Evolutionary conservation across 805 yeast species (phyloP), one percentile per base, ranked within the genome.

Genomic region (Candida fluviatilis): DNA sequence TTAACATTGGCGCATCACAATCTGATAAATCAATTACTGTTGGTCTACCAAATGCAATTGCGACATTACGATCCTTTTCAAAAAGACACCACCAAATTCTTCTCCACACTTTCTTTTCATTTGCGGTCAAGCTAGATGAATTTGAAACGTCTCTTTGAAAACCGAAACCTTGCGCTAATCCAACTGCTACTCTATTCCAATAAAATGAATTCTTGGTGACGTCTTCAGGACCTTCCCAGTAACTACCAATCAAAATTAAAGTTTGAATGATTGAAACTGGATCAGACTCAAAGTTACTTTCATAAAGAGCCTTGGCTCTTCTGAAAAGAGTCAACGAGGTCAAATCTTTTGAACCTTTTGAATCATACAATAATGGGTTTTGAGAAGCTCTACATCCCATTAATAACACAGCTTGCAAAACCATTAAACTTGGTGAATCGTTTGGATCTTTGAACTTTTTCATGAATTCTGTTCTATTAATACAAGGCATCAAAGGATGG

Each of bases 11-110:
- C 16, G 82, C 87, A 51, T 82, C 90, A 51, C 85, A 78, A 52
- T 85, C 91, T 35, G 78, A 82, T 43, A 83, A 65, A 48, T 80
- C 81, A 35, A 86, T 80, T 49, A 73, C 67, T 4, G 76, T 60
- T 0, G 95, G 93, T 39, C 89, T 68, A 12, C 93, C 90, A 58
- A 80, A 79, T 0, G 89, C 86, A 36, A 82, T 72, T 2, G 89
- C 79, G 7, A 80, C 77, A 29, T 75, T 66, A 17, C 87, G 64
- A 57, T 85, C 95, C 48, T 85, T 79, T 41, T 78, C 75, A 55
- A 80, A 82, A 15, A 86, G 60, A 44, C 78, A 68, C 95, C 95
- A 85, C 87, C 89, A 85, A 11, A 83, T 67, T 31, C 89, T 65
- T 47, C 82, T 72, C 72, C 82, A 78, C 28, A 79, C 54, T 42